These are phyloP conservation scores for Colletotrichum cordylinicola DNA, from an alignment of 2,329 filamentous ascomycete species.

Conservation along the genomic window DNA sequence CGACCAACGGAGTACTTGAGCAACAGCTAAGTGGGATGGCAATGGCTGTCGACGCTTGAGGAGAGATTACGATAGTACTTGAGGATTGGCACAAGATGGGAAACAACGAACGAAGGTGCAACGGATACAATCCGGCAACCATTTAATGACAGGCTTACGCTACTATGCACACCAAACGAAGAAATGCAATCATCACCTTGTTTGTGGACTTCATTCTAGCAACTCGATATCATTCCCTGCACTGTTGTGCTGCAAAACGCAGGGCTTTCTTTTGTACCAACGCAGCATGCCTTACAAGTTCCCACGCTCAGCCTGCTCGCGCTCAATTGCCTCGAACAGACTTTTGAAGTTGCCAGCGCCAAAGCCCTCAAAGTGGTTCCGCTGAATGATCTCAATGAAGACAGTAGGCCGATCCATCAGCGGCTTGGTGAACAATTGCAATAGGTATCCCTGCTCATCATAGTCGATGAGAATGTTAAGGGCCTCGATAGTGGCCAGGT, in stretches of 20 bases:
- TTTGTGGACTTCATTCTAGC: background rate
- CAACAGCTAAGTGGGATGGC: conserved; percentile 39
- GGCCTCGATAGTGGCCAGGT: conserved; percentile 76
- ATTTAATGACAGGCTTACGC: background rate
- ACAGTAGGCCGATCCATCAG: conserved; percentile 94
- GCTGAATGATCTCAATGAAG: conserved; percentile 95
- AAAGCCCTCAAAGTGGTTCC: conserved; percentile 89
- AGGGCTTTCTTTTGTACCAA: background rate
- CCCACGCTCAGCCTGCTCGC: conserved; percentile 85
- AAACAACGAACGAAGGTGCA: background rate
- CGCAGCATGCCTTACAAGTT: conserved; percentile 65
- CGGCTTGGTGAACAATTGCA: conserved; percentile 82
- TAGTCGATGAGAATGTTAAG: conserved; percentile 95
- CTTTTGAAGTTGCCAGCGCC: conserved; percentile 97
- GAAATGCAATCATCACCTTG: background rate
- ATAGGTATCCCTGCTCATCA: conserved; percentile 86
- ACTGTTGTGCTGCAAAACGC: background rate
- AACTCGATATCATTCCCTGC: background rate
- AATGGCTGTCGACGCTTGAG: conserved; percentile 49
- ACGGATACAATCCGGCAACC: background rate
- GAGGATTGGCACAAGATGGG: background rate
- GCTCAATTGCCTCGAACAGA: conserved; percentile 92
- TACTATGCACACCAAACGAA: background rate
- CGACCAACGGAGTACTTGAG: conserved; percentile 32
- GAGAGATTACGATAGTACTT: no score